Evolutionary conservation across 345 rosid genomes (phyloP).

Genomic region (Gossypium mustelinum): DNA sequence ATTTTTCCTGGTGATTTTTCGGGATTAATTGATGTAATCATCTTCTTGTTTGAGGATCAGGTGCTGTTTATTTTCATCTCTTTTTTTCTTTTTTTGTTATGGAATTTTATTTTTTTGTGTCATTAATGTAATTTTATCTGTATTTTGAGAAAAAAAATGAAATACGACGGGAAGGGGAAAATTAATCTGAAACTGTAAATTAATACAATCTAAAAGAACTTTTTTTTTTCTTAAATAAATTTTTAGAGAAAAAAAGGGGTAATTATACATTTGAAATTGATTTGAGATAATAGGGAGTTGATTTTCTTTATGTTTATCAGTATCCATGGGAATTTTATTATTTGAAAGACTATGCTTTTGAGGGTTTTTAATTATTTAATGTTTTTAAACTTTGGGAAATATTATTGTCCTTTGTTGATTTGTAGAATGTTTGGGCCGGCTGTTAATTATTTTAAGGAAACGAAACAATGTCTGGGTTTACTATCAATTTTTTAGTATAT

Average conservation of each 20-base stretch:
- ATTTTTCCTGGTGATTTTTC: neutral
- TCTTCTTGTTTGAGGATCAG: slow-evolving; percentile 5
- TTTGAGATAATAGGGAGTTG: neutral
- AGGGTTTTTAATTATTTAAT: neutral
- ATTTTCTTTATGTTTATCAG: neutral
- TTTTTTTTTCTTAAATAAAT: neutral
- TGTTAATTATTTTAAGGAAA: neutral
- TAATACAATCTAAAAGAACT: neutral
- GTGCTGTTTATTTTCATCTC: neutral
- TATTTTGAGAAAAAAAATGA: neutral
- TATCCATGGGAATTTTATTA: neutral
- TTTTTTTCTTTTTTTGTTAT: neutral
- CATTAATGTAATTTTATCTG: neutral
- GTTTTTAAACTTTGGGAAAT: neutral
- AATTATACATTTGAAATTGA: neutral
- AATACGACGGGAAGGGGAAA: too few relatives aligned
- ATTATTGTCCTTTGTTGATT: neutral
- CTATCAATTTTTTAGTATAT: neutral
- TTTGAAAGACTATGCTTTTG: neutral
- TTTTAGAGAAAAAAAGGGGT: neutral
- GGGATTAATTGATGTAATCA: neutral
- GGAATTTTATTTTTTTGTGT: neutral
- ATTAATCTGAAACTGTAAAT: neutral
- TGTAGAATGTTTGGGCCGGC: neutral
- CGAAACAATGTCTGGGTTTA: neutral